Conservation (phyloP, 225 moss, liverwort and hornwort species). For the Rhytidiadelphus loreus region DNA sequence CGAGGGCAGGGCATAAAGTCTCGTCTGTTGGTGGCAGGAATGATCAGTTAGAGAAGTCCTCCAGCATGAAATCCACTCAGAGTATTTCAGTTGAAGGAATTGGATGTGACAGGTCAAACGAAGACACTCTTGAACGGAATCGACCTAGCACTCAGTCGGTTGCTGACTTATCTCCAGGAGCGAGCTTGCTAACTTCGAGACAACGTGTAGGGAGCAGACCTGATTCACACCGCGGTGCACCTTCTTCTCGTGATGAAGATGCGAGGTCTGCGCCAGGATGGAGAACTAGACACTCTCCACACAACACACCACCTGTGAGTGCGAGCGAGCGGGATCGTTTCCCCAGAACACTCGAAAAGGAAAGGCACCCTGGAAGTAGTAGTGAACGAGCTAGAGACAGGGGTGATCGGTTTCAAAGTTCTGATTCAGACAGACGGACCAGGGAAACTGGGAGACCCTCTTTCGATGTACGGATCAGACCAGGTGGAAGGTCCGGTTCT, state of each 20-base stretch:
- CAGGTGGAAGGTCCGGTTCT: background rate
- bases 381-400: background rate
- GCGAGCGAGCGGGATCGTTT: constrained; percentile 13
- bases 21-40: background rate
- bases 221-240: background rate
- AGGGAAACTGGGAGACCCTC: background rate
- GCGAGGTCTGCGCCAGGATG: background rate
- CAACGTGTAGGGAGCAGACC: background rate
- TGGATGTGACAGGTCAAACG: background rate
- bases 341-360: background rate
- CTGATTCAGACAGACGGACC: background rate
- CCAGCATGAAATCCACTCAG: background rate
- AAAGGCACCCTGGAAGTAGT: background rate
- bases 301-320: background rate
- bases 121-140: background rate
- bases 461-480: background rate
- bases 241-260: background rate
- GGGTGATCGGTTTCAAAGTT: background rate
- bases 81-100: background rate
- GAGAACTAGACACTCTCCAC: background rate
- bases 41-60: background rate
- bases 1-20: background rate
- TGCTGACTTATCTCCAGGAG: background rate
- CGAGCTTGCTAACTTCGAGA: background rate
- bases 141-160: background rate